Percentiles rank a stretch among this genome's conserved stretches.
phyloP scores from a whole-genome alignment of 2,329 filamentous ascomycete genomes.

The Neonectria hederae region DNA sequence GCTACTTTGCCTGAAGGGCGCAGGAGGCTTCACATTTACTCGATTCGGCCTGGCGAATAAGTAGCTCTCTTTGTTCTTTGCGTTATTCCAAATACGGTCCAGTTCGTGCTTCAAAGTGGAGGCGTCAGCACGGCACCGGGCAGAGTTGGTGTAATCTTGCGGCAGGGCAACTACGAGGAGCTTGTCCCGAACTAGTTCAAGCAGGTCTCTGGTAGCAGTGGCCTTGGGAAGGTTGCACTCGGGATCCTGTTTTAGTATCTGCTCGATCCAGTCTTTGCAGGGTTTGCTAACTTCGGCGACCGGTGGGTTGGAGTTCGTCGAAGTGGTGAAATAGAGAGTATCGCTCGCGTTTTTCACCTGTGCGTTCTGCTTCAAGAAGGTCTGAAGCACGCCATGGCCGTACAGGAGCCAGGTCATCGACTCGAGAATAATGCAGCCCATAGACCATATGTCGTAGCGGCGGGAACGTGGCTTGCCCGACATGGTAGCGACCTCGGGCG shows the following conservation, averaged over 20 bases:
- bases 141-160: not conserved
- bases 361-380: conserved; percentile 11
- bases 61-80: conserved; percentile 4
- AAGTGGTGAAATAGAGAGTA: not conserved
- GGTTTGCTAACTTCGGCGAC: not conserved
- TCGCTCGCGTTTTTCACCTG: not conserved
- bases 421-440: conserved; percentile 45
- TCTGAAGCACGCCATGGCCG: conserved; percentile 20
- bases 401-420: conserved; percentile 43
- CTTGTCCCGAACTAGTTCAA: conserved; percentile 11
- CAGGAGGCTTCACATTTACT: not conserved
- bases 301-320: not conserved
- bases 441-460: conserved; percentile 44
- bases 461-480: conserved; percentile 26
- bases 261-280: conserved; percentile 1
- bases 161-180: conserved; percentile 23
- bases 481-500: conserved; percentile 25
- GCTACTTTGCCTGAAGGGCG: not conserved
- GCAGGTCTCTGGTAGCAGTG: conserved; percentile 18
- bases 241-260: conserved; percentile 20
- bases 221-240: conserved; percentile 11
- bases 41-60: conserved; percentile 14
- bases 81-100: not conserved
- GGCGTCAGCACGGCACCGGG: conserved; percentile 12
- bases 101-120: not conserved